These are phyloP conservation scores for Drechslera avenae DNA, from an alignment of 2,329 filamentous ascomycete genomes.

Conservation along the genomic window DNA sequence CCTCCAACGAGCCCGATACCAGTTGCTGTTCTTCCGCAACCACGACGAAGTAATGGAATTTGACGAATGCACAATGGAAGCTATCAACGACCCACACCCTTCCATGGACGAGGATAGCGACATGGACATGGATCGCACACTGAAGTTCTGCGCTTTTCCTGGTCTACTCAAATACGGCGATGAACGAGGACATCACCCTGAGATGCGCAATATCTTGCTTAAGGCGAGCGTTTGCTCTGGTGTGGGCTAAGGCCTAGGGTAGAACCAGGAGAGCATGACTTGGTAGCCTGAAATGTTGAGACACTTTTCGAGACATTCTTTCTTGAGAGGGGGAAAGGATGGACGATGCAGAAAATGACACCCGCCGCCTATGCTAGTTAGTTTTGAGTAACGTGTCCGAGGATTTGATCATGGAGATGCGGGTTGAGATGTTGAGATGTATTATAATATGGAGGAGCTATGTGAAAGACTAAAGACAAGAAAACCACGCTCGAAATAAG, in stretches of 20 bases:
- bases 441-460: too few species aligned
- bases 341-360: too few species aligned
- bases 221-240: conserved; percentile 41
- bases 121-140: conserved; percentile 16
- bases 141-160: conserved; percentile 43
- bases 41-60: conserved; percentile 15
- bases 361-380: too few species aligned
- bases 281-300: too few species aligned
- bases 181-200: conserved; percentile 32
- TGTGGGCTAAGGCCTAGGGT: background rate
- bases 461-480: too few species aligned
- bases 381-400: too few species aligned
- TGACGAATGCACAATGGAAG: conserved; percentile 38
- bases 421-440: too few species aligned
- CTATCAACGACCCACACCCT: conserved; percentile 34
- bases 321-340: too few species aligned
- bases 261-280: too few species aligned
- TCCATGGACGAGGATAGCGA: conserved; percentile 31
- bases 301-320: too few species aligned
- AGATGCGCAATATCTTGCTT: conserved; percentile 35
- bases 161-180: conserved; percentile 39
- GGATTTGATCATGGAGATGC: too few species aligned
- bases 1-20: conserved; percentile 41
- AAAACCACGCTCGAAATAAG: too few species aligned
- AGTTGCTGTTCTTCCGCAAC: conserved; percentile 30